Evolutionary conservation across 495 filamentous ascomycete species (phyloP).

Genomic region (Parachaetomium inaequale): DNA sequence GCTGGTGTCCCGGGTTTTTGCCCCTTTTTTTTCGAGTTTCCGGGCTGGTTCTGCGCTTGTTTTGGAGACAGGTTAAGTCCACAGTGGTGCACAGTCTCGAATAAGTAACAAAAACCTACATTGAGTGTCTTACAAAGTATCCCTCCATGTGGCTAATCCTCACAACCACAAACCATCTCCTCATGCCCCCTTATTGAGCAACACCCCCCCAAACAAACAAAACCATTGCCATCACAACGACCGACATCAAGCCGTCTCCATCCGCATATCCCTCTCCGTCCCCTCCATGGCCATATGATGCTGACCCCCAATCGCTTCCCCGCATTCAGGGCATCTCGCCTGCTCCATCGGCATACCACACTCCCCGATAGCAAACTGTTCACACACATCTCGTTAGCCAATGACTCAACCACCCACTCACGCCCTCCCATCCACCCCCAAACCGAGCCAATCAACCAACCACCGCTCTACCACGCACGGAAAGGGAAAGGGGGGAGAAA

Average conservation of each 20-base stretch:
- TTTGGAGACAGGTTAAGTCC: too few relatives aligned
- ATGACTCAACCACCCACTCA: neutral
- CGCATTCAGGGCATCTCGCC: conserved; percentile 64
- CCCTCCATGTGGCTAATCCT: too few relatives aligned
- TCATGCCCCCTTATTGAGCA: too few relatives aligned
- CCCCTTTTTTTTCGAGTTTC: too few relatives aligned
- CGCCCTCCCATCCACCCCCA: too few relatives aligned
- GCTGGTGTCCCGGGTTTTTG: too few relatives aligned
- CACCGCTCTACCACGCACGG: too few relatives aligned
- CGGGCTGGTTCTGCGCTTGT: too few relatives aligned
- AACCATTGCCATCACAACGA: neutral
- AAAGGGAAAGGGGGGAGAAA: neutral
- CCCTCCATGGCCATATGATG: conserved; percentile 37
- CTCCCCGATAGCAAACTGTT: conserved; percentile 65
- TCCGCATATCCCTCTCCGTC: conserved; percentile 1
- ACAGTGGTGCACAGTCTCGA: too few relatives aligned
- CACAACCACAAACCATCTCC: too few relatives aligned
- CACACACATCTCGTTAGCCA: conserved; percentile 1
- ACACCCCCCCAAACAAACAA: neutral
- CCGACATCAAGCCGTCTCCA: conserved; percentile 8
- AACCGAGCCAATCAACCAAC: neutral
- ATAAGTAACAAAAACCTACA: too few relatives aligned
- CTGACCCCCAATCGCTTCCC: conserved; percentile 55
- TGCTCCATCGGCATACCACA: conserved; percentile 67
- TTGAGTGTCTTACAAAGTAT: too few relatives aligned